Base-by-base conservation (phyloP, 2,329 filamentous ascomycete species). In the Emmonsia crescens region DNA sequence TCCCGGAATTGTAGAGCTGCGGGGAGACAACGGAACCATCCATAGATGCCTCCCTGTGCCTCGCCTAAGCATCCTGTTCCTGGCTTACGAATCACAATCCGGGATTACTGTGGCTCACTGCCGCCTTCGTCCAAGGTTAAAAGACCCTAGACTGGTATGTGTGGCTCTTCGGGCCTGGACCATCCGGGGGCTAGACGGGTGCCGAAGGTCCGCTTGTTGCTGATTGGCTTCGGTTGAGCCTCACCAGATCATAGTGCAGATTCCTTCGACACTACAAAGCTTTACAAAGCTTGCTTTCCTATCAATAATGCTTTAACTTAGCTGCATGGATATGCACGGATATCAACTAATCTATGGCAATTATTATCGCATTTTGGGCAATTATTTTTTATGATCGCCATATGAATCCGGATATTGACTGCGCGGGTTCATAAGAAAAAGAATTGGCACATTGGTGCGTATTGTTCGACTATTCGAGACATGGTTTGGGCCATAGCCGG, bases 11-110 rank as follows among this genome's bases (percentile, higher is more conserved):
- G 52, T 49, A 21, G 33, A 52, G 44, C 16, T 31, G 40, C 24
- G 40, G 40, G 56, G 40, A 33, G 56, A n/a, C 40, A 33, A 21
- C 33, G n/a, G 33, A 16, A 10, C 4, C n/a, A n/a, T n/a, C n/a
- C n/a, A n/a, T n/a, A n/a, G n/a, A 40, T 38, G 19, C 12, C 4
- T 38, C 5, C 33, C 42, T 33, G n/a, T 21, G 2, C 33, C 49
- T 62, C 60, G 60, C 62, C 60, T 62, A 60, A 61, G 40, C 58
- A 27, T 61, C 60, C 60, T 61, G 57, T 63, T 63, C 60, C 60
- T 61, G 54, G 10, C 49, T 38, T 38, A 16, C 54, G n/a, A 58
- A 29, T 42, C 40, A 40, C 1, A 24, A 38, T 38, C 31, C 21
- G 27, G 14, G 16, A 57, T 57, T 57, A 33, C 21, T 46, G 56